Evolutionary conservation across 73 alveolate species (phyloP), one percentile per base, ranked within the genome.

Genomic region (Stentor coeruleus): DNA sequence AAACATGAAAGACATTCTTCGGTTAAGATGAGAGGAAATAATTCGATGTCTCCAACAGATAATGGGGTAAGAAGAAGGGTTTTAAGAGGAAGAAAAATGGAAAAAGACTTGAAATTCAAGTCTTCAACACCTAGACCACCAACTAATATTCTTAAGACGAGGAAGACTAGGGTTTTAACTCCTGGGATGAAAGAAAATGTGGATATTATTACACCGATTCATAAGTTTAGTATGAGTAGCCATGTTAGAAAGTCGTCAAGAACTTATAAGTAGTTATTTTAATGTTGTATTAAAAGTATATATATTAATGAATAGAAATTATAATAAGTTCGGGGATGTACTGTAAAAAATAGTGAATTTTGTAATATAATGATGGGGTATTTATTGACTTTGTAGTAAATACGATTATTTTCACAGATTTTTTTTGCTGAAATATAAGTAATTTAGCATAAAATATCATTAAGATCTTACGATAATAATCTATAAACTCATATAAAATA

Each of bases 1-100:
- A 49, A 49, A 20, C 66, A 49, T 49, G 66, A 49, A 49, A 49
- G 66, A 49, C 66, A 49, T 20, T 49, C 66, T 49, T n/a, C n/a
- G n/a, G n/a, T n/a, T n/a, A n/a, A n/a, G n/a, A n/a, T n/a, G n/a
- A n/a, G n/a, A n/a, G n/a, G n/a, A n/a, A n/a, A n/a, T n/a, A n/a
- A n/a, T n/a, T 49, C 66, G 20, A 20, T 49, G 28, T 49, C 66
- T 20, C 66, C 66, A 20, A 49, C 6, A 49, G 6, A 20, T 20
- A 20, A 49, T 49, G 20, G 20, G 6, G 6, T 20, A 6, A 6
- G 66, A 11, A 49, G 20, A 49, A 49, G 20, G 66, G 28, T 20
- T 49, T 49, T 20, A 49, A 49, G 20, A 49, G 20, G 6, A 6
- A 6, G 66, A 49, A 49, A 49, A 49, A 20, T 49, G 6, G 6